Base-by-base conservation (phyloP, 2,329 filamentous ascomycete genomes). In the Neopestalotiopsis rosae region DNA sequence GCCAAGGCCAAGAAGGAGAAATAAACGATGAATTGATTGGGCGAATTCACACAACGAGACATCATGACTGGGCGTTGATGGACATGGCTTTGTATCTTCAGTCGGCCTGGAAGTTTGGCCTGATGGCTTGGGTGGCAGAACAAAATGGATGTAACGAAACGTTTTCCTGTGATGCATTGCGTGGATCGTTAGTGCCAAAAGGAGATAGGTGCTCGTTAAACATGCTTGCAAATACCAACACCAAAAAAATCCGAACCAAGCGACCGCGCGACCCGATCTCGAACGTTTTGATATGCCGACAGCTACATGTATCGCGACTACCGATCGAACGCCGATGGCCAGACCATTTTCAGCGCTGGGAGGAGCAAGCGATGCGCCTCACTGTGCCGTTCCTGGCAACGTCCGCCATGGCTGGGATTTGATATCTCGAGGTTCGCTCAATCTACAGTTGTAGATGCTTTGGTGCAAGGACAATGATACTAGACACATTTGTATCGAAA, bases 1-100 rank as follows among this genome's bases (percentile, higher is more conserved):
- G 92, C 91, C 83, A 91, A 91, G 88, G 90, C 92, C 86, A 96
- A 97, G 91, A 97, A 98, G 92, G 94, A 94, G 87, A 91, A 93
- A 90, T 94, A 94, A 88, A 86, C 84, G 83, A 65, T 69, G 34
- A 38, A 38, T 71, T 69, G 77, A 75, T 66, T 42, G 45, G 45
- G 45, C 45, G 45, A 52, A 52, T n/a, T n/a, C 45, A 52, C 45
- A 52, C 45, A n/a, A 52, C 45, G 45, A 52, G 45, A 52, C 45
- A 52, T 52, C 45, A 52, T 52, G 45, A 52, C 45, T 52, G 45
- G 45, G 45, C 45, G 45, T 52, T 52, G 45, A 52, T 52, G 45
- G 45, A 52, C 45, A 52, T 52, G 45, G 45, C 45, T 52, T 52
- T 52, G 45, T 52, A 52, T 52, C 45, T 52, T 52, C 45, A 52